A percentile compares a stretch with the other conserved stretches of the same genome.
These are phyloP conservation scores for Rhodotorula sphaerocarpa DNA, from an alignment of 768 basidiomycete genomes.

Conservation along the genomic window DNA sequence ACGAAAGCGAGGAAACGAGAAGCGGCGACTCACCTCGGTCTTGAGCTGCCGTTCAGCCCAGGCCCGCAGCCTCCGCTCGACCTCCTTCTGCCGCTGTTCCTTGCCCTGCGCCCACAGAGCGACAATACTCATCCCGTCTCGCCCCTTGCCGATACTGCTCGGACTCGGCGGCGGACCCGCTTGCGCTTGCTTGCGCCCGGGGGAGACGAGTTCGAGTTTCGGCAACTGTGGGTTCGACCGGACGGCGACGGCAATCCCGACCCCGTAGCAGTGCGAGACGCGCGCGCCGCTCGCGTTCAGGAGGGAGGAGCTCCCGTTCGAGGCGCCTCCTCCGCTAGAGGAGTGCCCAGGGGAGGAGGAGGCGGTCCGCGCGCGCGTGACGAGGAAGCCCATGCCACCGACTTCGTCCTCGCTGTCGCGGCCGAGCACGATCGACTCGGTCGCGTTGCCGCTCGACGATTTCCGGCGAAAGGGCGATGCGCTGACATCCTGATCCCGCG, in stretches of 20 bases:
- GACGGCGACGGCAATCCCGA: conserved; percentile 35
- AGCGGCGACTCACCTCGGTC: conserved; percentile 11
- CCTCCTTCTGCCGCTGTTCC: conserved; percentile 30
- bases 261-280: conserved; percentile 32
- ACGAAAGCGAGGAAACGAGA: neutral
- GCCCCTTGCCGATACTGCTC: conserved; percentile 29
- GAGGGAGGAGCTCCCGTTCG: neutral
- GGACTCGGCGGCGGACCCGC: conserved; percentile 28
- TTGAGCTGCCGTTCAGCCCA: conserved; percentile 14
- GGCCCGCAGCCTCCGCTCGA: conserved; percentile 19
- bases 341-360: neutral
- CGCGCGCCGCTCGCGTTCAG: conserved; percentile 1
- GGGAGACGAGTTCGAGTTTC: conserved; percentile 29
- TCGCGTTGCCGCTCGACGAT: too few species aligned
- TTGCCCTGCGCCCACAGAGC: conserved; percentile 37
- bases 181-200: neutral
- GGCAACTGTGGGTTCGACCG: conserved; percentile 35
- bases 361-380: conserved; percentile 23
- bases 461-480: too few species aligned
- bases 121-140: conserved; percentile 37
- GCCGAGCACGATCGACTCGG: neutral
- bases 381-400: conserved; percentile 36
- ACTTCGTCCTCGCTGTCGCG: conserved; percentile 6
- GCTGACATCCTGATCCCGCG: too few species aligned
- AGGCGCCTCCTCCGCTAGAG: too few species aligned